These are phyloP conservation scores for Fusarium irregulare DNA, from an alignment of 2,329 filamentous ascomycete genomes.

Conservation along the genomic window DNA sequence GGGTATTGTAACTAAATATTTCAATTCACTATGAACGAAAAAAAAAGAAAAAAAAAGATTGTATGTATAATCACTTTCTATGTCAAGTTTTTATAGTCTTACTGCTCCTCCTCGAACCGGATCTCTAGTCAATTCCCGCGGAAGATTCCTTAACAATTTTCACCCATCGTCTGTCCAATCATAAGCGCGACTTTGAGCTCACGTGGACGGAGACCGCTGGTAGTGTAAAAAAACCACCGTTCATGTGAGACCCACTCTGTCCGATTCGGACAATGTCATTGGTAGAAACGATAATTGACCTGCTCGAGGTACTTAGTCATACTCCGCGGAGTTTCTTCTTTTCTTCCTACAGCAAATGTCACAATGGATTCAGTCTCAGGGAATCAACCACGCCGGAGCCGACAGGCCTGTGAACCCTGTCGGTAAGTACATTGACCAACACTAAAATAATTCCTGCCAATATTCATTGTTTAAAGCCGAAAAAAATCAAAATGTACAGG, in stretches of 20 bases:
- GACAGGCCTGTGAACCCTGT: slow-evolving; percentile 17
- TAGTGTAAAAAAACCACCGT: rapidly evolving
- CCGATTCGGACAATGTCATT: rapidly evolving
- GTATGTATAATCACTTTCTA: too few relatives aligned
- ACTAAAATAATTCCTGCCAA: rapidly evolving
- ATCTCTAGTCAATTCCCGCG: background rate
- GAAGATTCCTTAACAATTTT: background rate
- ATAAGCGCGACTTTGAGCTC: rapidly evolving
- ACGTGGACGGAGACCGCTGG: background rate
- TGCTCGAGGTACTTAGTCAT: background rate
- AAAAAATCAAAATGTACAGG: slow-evolving; percentile 21
- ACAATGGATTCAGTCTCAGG: background rate
- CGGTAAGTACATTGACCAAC: background rate
- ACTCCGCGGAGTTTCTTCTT: background rate
- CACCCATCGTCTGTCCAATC: rapidly evolving
- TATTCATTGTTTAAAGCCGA: background rate
- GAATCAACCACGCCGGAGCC: background rate
- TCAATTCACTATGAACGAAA: too few relatives aligned
- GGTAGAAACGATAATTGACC: background rate
- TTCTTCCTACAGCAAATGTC: background rate
- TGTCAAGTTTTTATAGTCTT: background rate
- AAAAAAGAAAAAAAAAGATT: too few relatives aligned
- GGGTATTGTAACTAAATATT: rapidly evolving
- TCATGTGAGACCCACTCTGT: background rate
- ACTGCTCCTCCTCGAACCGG: background rate